These are phyloP conservation scores for Venturia pyrina DNA, from an alignment of 2,329 filamentous ascomycete species.

Conservation along the genomic window DNA sequence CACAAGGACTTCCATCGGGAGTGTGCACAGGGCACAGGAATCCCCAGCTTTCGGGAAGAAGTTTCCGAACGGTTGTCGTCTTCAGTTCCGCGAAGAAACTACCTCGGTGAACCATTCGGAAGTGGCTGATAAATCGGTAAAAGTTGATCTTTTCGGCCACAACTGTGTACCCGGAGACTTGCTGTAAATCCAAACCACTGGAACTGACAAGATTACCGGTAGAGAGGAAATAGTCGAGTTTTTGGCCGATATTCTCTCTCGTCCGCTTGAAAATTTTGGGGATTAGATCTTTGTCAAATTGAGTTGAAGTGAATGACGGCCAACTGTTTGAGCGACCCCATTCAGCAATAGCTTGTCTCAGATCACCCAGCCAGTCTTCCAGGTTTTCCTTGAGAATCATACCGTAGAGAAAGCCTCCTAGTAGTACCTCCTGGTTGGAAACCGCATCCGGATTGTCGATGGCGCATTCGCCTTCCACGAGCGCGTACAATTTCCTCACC, in stretches of 20 bases:
- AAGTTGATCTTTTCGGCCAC: constrained; percentile 99
- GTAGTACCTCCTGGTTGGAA: constrained; percentile 88
- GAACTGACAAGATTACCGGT: constrained; percentile 89
- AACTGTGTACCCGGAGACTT: constrained; percentile 89
- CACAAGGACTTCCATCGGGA: constrained; percentile 90
- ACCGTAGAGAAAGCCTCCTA: constrained; percentile 87
- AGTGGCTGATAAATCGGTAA: constrained; percentile 95
- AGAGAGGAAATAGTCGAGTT: constrained; percentile 89
- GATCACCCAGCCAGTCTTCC: constrained; percentile 75
- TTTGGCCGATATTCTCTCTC: constrained; percentile 80
- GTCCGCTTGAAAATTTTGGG: constrained; percentile 67
- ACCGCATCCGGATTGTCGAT: constrained; percentile 95
- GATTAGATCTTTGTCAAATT: constrained; percentile 73
- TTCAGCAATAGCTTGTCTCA: constrained; percentile 43
- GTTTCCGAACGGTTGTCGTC: constrained; percentile 91
- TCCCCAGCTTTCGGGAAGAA: constrained; percentile 94
- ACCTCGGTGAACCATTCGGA: constrained; percentile 97
- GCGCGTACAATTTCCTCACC: constrained; percentile 86
- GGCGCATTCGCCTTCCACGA: constrained; percentile 85
- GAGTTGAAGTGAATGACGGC: constrained; percentile 58
- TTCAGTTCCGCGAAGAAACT: constrained; percentile 97
- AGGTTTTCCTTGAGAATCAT: constrained; percentile 93
- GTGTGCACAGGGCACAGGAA: constrained; percentile 97
- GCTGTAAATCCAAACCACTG: constrained; percentile 87
- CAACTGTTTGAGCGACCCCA: constrained; percentile 44